phyloP scores from a whole-genome alignment of 345 rosid species.

The Pseudoturritis turrita region DNA sequence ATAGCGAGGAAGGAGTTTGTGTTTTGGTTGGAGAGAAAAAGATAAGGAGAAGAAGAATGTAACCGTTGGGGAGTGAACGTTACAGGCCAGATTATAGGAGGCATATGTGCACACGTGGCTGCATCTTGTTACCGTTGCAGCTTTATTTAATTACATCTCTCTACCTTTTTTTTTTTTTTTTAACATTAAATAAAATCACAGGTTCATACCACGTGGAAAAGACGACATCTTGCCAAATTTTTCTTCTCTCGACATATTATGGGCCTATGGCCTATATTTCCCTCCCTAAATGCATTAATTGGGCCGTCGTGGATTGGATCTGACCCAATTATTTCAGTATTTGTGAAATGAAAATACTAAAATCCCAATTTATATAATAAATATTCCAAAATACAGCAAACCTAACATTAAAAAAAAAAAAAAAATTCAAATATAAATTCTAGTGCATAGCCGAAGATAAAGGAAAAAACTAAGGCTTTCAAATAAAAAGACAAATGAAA shows the following conservation, averaged over 20 bases:
- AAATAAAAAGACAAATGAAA: no score
- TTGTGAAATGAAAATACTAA: no score
- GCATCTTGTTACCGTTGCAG: slow-evolving; percentile 36
- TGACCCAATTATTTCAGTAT: no score
- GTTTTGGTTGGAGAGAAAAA: slow-evolving; percentile 19
- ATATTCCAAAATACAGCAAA: no score
- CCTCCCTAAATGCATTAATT: no score
- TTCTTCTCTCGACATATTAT: not conserved
- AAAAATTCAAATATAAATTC: no score
- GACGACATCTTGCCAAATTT: not conserved
- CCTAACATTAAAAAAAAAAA: no score
- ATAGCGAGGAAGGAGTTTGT: not conserved
- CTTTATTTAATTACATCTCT: slow-evolving; percentile 17
- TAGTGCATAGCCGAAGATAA: no score
- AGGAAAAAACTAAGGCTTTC: no score
- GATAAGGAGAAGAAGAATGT: slow-evolving; percentile 20
- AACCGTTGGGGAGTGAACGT: slow-evolving; percentile 39
- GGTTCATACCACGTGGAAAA: not conserved
- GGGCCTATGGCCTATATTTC: not conserved
- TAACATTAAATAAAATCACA: not conserved
- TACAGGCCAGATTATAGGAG: not conserved
- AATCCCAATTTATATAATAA: no score
- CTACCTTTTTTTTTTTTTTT: not conserved
- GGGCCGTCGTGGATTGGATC: no score
- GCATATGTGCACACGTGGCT: slow-evolving; percentile 2